Base-by-base conservation (phyloP, 2,329 filamentous ascomycete genomes). In the Rutstroemia sydowiana region DNA sequence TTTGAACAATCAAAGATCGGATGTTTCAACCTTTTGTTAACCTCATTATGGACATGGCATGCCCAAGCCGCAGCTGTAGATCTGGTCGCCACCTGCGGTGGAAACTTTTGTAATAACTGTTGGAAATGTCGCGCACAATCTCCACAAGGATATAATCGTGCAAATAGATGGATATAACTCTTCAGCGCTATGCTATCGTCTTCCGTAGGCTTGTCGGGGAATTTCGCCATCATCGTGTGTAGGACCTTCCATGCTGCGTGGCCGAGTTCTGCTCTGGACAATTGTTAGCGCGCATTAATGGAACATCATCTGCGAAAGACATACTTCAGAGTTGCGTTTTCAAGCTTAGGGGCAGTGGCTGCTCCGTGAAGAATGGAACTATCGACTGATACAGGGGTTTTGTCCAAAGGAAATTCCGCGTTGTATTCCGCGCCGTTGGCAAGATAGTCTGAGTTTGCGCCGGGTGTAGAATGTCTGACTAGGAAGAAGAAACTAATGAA, bases 241-340 rank as follows among this genome's bases (percentile, higher is more conserved):
- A 87, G 71, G 60, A 87, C 76, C 63, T 83, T 84, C 83, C 83
- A 87, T 32, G 81, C 79, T 21, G 83, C 80, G 55, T 80, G 78
- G 57, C 83, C 83, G 44, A 86, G 76, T 65, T 86, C 82, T 60
- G 68, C 66, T 63, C 69, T 69, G 45, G 13, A 21, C 9, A 18
- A 11, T 43, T 23, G 45, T 59, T 43, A 62, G 57, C 28, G 45
- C 3, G 20, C 36, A 37, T 32, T 21, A 26, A 11, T 9, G 30
- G 6, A n/a, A 34, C 14, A 39, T 11, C 30, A 44, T 31, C 2
- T 16, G 36, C 9, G 11, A 5, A 13, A 28, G 32, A 64, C 75
- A 45, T 73, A 85, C 83, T 92, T 93, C 49, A 81, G 73, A 6
- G 88, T 93, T 55, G 85, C 87, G 69, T 93, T 93, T 64, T 87